Conservation (phyloP, 2,329 filamentous ascomycete species). For the Apiospora pterosperma region DNA sequence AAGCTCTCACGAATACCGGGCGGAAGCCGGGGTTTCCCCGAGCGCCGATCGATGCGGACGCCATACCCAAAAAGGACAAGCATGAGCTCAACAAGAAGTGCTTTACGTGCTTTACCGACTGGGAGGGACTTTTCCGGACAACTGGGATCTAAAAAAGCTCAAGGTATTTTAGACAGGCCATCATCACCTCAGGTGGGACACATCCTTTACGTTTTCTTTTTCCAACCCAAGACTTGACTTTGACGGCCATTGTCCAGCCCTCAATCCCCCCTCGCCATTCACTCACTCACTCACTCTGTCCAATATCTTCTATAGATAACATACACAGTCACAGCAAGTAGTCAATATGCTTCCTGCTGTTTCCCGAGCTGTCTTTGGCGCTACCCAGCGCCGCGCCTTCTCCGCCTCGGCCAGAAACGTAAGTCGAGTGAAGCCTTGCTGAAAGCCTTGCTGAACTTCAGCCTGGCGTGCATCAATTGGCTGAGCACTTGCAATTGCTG, state of each 20-base stretch:
- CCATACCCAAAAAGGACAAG: background rate
- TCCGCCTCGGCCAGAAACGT: conserved; percentile 77
- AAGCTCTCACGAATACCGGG: background rate
- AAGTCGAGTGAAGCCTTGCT: conserved; percentile 32
- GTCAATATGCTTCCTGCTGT: conserved; percentile 5
- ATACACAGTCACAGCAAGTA: background rate
- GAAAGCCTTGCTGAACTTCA: too few species aligned
- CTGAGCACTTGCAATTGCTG: conserved; percentile 11
- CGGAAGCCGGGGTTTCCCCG: background rate
- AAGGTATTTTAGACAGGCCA: background rate
- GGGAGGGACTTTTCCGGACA: too few species aligned
- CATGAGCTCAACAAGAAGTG: background rate
- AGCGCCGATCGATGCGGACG: background rate
- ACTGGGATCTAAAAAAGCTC: too few species aligned
- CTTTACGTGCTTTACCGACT: background rate
- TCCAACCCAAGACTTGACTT: background rate
- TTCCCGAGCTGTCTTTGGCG: conserved; percentile 27
- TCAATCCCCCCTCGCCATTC: background rate
- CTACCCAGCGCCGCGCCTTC: conserved; percentile 73
- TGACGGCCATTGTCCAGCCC: conserved; percentile 3
- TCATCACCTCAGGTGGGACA: background rate
- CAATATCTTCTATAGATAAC: background rate
- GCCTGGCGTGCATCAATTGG: too few species aligned
- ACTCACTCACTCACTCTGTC: conserved; percentile 3
- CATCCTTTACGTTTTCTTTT: background rate